These are phyloP conservation scores for Verticillium dahliae DNA, from an alignment of 2,329 filamentous ascomycete species.

Conservation along the genomic window DNA sequence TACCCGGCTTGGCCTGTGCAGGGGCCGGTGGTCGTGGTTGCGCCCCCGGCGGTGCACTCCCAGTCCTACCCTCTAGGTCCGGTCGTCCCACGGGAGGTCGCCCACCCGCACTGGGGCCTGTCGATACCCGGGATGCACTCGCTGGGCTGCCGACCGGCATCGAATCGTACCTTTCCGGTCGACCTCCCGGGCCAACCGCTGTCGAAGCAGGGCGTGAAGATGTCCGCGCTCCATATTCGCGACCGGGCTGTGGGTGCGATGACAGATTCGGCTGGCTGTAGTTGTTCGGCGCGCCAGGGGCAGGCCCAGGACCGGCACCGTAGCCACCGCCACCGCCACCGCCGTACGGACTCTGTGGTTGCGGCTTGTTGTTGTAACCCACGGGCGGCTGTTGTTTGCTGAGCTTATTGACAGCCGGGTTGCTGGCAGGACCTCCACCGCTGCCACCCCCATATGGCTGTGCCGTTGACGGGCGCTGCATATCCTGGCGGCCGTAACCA, in stretches of 20 bases:
- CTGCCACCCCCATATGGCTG: slow-evolving; percentile 16
- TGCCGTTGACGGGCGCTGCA: slow-evolving; percentile 18
- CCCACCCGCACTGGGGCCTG: slow-evolving; percentile 2
- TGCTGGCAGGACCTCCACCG: slow-evolving; percentile 22
- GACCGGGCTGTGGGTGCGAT: slow-evolving; percentile 18
- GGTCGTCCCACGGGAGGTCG: slow-evolving; percentile 7
- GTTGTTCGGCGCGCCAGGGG: slow-evolving; percentile 4
- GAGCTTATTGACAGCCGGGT: slow-evolving; percentile 28
- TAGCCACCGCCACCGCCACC: not conserved
- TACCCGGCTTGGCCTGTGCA: slow-evolving; percentile 28
- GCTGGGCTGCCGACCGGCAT: slow-evolving; percentile 13
- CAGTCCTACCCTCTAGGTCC: slow-evolving; percentile 20
- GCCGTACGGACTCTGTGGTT: not conserved
- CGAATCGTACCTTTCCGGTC: slow-evolving; percentile 25
- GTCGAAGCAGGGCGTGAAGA: slow-evolving; percentile 19
- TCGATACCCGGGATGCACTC: not conserved
- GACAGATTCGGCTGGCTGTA: slow-evolving; percentile 10
- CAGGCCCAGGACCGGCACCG: not conserved
- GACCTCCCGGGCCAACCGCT: slow-evolving; percentile 21
- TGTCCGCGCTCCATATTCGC: slow-evolving; percentile 31
- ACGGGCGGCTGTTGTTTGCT: slow-evolving; percentile 28
- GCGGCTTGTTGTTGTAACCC: slow-evolving; percentile 1
- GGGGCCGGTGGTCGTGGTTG: slow-evolving; percentile 14
- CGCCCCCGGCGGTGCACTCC: slow-evolving; percentile 27
- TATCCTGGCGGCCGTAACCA: slow-evolving; percentile 13